Conservation (phyloP, 2,329 filamentous ascomycete species). For the Colletotrichum limetticola region DNA sequence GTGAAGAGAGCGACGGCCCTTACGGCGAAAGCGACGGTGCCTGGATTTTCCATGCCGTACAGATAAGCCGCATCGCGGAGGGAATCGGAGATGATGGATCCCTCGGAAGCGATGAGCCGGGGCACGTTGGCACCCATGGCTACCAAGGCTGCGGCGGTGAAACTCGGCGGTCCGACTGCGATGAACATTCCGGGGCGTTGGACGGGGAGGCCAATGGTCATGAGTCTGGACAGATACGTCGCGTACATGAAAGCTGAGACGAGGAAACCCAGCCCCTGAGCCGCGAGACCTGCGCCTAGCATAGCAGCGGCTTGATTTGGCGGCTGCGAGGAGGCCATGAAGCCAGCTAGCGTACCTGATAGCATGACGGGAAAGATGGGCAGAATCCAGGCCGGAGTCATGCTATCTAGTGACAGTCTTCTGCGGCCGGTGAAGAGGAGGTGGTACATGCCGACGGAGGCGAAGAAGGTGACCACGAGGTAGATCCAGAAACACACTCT, state of each 20-base stretch:
- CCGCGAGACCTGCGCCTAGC: conserved; percentile 66
- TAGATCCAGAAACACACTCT: conserved; percentile 73
- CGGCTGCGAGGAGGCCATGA: conserved; percentile 61
- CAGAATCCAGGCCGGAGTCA: conserved; percentile 72
- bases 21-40: conserved; percentile 28
- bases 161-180: conserved; percentile 67
- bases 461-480: conserved; percentile 60
- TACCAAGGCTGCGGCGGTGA: conserved; percentile 51
- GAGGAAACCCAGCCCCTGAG: conserved; percentile 70
- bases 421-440: conserved; percentile 63
- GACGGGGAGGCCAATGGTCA: conserved; percentile 65
- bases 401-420: conserved; percentile 55
- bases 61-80: conserved; percentile 24
- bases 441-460: conserved; percentile 67
- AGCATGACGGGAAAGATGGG: conserved; percentile 74
- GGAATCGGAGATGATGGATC: conserved; percentile 19
- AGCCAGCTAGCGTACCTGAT: conserved; percentile 67
- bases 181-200: conserved; percentile 73
- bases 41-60: conserved; percentile 16
- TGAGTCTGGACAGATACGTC: conserved; percentile 67
- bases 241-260: conserved; percentile 69
- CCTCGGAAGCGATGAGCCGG: conserved; percentile 16
- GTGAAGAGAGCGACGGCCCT: conserved; percentile 21
- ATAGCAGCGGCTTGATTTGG: conserved; percentile 61
- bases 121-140: conserved; percentile 26